These are phyloP conservation scores for Picochlorum sp. DNA, from an alignment of 139 green algal species.

Conservation along the genomic window DNA sequence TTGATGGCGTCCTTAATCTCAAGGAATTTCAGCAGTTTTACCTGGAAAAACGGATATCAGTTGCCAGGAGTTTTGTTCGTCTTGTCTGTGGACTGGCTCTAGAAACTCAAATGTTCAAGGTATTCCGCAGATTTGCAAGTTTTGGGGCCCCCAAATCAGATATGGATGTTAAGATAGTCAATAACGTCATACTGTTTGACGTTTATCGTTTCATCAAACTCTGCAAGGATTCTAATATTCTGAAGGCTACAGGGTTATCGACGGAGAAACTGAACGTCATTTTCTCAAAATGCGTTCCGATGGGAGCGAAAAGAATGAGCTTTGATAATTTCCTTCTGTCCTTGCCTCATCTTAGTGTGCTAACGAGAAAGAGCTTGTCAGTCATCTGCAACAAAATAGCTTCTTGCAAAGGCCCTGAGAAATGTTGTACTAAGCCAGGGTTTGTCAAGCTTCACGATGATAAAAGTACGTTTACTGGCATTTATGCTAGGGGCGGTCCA, in stretches of 20 bases:
- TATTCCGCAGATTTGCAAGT: background rate
- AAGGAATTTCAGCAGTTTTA: slow-evolving; percentile 5
- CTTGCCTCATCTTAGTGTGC: background rate
- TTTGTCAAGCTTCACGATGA: slow-evolving; percentile 3
- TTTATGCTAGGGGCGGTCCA: background rate
- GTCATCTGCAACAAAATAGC: background rate
- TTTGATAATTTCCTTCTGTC: slow-evolving; percentile 4
- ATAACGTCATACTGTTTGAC: background rate
- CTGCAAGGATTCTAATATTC: slow-evolving; percentile 1
- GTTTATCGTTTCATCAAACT: background rate
- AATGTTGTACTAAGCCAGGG: background rate
- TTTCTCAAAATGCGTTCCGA: background rate
- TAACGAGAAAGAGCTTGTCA: background rate
- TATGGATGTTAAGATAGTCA: background rate
- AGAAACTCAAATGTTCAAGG: background rate
- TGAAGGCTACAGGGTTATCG: background rate
- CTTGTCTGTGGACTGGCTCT: background rate
- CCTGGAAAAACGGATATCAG: background rate
- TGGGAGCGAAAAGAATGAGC: background rate
- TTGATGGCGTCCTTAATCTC: background rate
- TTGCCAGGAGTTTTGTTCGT: background rate
- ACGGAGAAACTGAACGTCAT: background rate
- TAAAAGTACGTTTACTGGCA: background rate
- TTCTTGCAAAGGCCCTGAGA: background rate
- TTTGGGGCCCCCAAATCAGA: background rate